Evolutionary conservation across 1,284 basidiomycete species (phyloP), one percentile per base, ranked within the genome.

Genomic region (Anthracocystis walkeri): DNA sequence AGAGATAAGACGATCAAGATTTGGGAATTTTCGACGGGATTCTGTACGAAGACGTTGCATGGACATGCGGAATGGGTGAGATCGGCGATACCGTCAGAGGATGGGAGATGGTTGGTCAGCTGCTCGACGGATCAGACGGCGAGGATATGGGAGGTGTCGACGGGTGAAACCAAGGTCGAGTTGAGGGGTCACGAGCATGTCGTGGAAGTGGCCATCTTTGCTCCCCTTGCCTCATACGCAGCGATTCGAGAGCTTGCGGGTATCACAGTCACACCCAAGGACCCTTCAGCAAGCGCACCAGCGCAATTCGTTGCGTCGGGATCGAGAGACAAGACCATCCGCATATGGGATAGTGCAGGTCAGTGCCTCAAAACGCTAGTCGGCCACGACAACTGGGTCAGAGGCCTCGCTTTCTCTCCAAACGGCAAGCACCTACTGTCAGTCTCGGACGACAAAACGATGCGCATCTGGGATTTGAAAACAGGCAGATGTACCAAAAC

Each of bases 71-170:
- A 92, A 62, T 92, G 92, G 91, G 90, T 92, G 4, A 87, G 91
- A 84, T 86, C 90, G 86, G 83, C 89, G 82, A 80, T 89, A 20
- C 92, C 93, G 0, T 92, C 91, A 12, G 90, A 90, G 31, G 93
- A 95, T 80, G 92, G 92, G 8, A 87, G 89, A 67, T 87, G 91
- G 81, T 86, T 95, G 20, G 89, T 91, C 35, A 94, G 91, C 79
- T 91, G 91, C 70, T 93, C 92, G 16, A 93, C 92, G 80, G 94
- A 96, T 85, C 84, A 95, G 92, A 95, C 93, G 31, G 90, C 92
- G 33, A 89, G 92, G 25, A 88, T 95, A 73, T 94, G 92, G 90
- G 93, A 96, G 78, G 87, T 90, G 0, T 85, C 90, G 53, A 90
- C 89, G 8, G 93, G 92, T 20, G 91, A 93, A 81, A 90, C 90